Conservation (phyloP, 164 flowering plant genomes). For the Magnolia officinalis region DNA sequence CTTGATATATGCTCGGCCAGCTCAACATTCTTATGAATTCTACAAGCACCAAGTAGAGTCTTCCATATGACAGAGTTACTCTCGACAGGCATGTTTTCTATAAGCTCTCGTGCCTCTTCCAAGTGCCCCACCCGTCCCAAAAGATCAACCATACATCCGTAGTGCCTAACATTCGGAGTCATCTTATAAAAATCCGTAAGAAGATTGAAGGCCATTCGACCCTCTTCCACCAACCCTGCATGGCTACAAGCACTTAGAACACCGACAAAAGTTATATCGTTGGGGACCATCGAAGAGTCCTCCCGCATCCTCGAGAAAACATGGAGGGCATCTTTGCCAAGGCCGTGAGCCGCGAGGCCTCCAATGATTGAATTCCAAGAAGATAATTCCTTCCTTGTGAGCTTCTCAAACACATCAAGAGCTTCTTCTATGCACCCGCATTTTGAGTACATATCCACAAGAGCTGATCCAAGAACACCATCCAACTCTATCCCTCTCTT, state of each 20-base stretch:
- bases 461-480: conserved; percentile 33
- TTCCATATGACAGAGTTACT: conserved; percentile 17
- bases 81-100: conserved; percentile 17
- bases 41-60: conserved; percentile 18
- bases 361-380: conserved; percentile 34
- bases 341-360: conserved; percentile 38
- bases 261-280: conserved; percentile 40
- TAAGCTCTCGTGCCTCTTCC: conserved; percentile 34
- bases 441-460: conserved; percentile 33
- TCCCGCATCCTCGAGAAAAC: conserved; percentile 18
- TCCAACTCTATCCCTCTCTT: conserved; percentile 20
- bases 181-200: conserved; percentile 36
- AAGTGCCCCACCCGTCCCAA: conserved; percentile 45
- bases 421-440: conserved; percentile 28
- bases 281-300: conserved; percentile 24
- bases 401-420: conserved; percentile 26
- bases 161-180: conserved; percentile 46
- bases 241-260: conserved; percentile 44
- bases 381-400: conserved; percentile 27
- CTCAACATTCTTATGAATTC: conserved; percentile 11
- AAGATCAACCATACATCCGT: conserved; percentile 38
- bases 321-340: conserved; percentile 15
- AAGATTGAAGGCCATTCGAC: conserved; percentile 32
- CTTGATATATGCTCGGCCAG: conserved; percentile 11
- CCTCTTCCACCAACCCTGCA: conserved; percentile 41